Evolutionary conservation across 257 asterid species (phyloP).

Genomic region (Handroanthus guayacan): DNA sequence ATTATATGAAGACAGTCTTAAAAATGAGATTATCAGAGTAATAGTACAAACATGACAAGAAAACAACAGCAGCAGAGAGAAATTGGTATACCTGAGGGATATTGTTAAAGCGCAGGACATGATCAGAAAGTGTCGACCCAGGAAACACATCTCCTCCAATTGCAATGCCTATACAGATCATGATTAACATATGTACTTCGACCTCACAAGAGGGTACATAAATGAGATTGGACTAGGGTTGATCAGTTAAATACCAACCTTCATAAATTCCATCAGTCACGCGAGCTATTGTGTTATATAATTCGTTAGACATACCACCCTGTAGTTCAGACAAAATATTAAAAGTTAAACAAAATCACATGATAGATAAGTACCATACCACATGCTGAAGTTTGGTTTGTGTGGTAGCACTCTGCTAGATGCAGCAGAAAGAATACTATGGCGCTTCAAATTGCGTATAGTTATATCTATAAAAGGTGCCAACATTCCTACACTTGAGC

Average conservation of each 20-base stretch:
- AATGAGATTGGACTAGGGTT: constrained; percentile 14
- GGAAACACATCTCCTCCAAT: constrained; percentile 99
- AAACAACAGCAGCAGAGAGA: constrained; percentile 21
- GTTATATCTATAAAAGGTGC: constrained; percentile 20
- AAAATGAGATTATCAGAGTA: constrained; percentile 20
- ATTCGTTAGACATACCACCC: constrained; percentile 99
- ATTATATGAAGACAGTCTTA: not conserved
- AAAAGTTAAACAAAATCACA: constrained; percentile 28
- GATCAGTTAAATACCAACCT: constrained; percentile 56
- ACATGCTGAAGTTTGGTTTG: constrained; percentile 3
- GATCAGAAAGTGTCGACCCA: constrained; percentile 98
- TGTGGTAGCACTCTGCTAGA: constrained; percentile 7
- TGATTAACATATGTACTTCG: constrained; percentile 15
- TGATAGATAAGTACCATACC: constrained; percentile 17
- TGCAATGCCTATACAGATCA: constrained; percentile 78
- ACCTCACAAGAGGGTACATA: constrained; percentile 22
- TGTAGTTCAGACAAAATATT: constrained; percentile 47
- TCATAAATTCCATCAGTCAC: constrained; percentile 98
- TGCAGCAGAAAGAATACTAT: constrained; percentile 8
- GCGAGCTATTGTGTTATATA: constrained; percentile 95
- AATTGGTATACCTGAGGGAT: constrained; percentile 81
- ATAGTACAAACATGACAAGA: constrained; percentile 11
- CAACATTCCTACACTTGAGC: not conserved
- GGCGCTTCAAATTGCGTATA: not conserved
- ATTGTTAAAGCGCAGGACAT: constrained; percentile 95